These are phyloP conservation scores for Suhomyces kunorum DNA, from an alignment of 1,139 yeast genomes.

Conservation along the genomic window DNA sequence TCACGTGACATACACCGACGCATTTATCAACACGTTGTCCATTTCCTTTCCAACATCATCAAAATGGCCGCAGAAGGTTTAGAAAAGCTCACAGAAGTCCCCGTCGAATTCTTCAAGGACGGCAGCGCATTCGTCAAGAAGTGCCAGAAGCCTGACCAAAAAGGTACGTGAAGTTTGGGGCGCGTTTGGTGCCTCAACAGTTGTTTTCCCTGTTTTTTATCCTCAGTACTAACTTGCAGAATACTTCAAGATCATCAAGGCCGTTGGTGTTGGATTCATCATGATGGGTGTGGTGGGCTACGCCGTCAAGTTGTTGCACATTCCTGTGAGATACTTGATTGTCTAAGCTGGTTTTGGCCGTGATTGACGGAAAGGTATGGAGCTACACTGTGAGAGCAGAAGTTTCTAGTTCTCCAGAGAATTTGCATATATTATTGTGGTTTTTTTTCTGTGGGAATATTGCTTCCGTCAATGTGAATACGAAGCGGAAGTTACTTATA, in stretches of 20 bases:
- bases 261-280: constrained; percentile 94
- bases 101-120: constrained; percentile 87
- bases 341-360: no score
- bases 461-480: not conserved
- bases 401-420: no score
- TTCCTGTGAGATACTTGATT: constrained; percentile 95
- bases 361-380: no score
- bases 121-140: constrained; percentile 85
- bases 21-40: constrained; percentile 11
- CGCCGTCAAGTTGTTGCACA: constrained; percentile 90
- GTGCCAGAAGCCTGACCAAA: constrained; percentile 90
- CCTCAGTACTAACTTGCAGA: constrained; percentile 50
- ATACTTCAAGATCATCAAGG: constrained; percentile 84
- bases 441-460: no score
- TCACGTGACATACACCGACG: not conserved
- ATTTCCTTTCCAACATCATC: constrained; percentile 3
- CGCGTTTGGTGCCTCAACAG: no score
- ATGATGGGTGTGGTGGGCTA: constrained; percentile 99
- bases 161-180: constrained; percentile 52
- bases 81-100: constrained; percentile 86
- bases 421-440: no score
- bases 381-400: no score
- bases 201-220: not conserved
- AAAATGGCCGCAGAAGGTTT: constrained; percentile 61
- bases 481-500: no score